Evolutionary conservation across 202 grass and related monocot genomes (phyloP).

Genomic region (Panicum virgatum): DNA sequence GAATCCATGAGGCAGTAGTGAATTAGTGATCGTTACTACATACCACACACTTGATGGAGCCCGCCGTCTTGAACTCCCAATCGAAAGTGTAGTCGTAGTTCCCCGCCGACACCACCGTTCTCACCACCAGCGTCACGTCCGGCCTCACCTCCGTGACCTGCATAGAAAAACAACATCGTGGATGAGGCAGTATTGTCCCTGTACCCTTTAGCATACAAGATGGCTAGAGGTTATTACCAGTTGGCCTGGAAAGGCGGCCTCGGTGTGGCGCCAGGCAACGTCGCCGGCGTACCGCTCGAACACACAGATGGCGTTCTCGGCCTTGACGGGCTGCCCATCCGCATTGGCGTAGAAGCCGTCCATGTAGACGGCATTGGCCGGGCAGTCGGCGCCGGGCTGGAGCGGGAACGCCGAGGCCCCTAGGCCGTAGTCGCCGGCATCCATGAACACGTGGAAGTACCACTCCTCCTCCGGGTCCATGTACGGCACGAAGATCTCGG

Average conservation of each 20-base stretch:
- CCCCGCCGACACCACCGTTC: constrained; percentile 55
- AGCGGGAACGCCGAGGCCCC: constrained; percentile 13
- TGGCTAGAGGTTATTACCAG: too few species aligned
- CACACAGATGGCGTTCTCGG: neutral
- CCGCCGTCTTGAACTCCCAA: constrained; percentile 71
- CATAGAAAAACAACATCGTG: too few species aligned
- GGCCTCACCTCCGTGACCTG: constrained; percentile 62
- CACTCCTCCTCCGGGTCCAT: constrained; percentile 32
- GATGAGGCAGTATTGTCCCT: too few species aligned
- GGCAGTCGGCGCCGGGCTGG: constrained; percentile 40
- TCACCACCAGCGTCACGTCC: constrained; percentile 74
- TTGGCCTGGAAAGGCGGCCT: too few species aligned
- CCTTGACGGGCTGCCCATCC: neutral
- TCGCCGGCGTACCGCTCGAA: neutral
- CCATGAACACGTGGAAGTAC: constrained; percentile 51
- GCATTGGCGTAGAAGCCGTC: neutral
- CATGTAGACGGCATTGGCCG: neutral
- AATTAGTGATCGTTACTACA: too few species aligned
- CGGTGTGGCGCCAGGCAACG: neutral
- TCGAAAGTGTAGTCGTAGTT: constrained; percentile 78
- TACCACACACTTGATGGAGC: too few species aligned
- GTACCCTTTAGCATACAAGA: too few species aligned
- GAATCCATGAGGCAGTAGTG: too few species aligned
- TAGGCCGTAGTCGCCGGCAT: constrained; percentile 44
- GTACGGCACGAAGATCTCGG: constrained; percentile 60